Evolutionary conservation across 257 asterid genomes (phyloP).

Genomic region (Scutellaria galericulata): DNA sequence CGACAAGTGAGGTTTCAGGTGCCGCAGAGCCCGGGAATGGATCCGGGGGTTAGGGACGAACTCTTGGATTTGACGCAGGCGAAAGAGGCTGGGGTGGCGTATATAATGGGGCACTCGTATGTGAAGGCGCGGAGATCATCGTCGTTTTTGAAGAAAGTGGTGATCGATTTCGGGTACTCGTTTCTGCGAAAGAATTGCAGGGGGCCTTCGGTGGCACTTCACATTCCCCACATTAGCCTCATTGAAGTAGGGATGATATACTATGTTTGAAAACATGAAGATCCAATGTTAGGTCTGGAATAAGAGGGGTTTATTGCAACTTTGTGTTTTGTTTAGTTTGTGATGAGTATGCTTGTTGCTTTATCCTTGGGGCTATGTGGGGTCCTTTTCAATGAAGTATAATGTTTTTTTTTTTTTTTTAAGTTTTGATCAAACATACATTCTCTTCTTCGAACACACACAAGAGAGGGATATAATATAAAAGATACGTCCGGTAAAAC

Average conservation of each 20-base stretch:
- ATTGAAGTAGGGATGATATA: slow-evolving; percentile 97
- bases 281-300: not conserved
- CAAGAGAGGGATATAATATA: too few relatives aligned
- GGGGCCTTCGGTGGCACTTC: slow-evolving; percentile 92
- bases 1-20: slow-evolving; percentile 69
- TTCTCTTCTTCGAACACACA: too few relatives aligned
- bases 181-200: slow-evolving; percentile 92
- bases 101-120: slow-evolving; percentile 92
- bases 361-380: not conserved
- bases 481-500: too few relatives aligned
- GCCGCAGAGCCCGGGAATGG: slow-evolving; percentile 65
- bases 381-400: too few relatives aligned
- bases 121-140: slow-evolving; percentile 85
- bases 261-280: slow-evolving; percentile 54
- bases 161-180: slow-evolving; percentile 86
- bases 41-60: slow-evolving; percentile 74
- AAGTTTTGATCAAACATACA: too few relatives aligned
- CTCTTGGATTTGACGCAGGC: slow-evolving; percentile 79
- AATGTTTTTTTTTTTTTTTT: too few relatives aligned
- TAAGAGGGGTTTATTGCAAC: not conserved
- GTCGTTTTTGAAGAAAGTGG: slow-evolving; percentile 69
- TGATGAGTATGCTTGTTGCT: not conserved
- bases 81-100: slow-evolving; percentile 92
- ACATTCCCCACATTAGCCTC: slow-evolving; percentile 93
- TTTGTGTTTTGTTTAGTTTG: slow-evolving; percentile 1